Conservation (phyloP, 345 rosid genomes). For the Hibiscus syriacus region DNA sequence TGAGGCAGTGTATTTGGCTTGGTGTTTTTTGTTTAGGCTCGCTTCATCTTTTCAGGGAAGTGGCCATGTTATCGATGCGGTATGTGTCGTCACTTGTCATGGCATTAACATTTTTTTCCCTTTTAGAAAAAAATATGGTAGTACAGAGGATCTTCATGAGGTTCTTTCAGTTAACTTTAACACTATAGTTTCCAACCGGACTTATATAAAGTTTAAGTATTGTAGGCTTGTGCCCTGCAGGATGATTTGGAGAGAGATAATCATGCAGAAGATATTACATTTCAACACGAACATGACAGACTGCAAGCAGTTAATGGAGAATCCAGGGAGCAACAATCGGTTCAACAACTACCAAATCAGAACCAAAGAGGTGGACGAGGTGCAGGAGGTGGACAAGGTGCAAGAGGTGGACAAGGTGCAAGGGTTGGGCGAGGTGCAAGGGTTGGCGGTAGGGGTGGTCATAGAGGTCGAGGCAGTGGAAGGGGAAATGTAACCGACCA, state of each 20-base stretch:
- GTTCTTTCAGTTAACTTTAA: slow-evolving; percentile 20
- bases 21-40: neutral
- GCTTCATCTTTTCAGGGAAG: neutral
- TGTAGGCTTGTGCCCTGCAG: slow-evolving; percentile 20
- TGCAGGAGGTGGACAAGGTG: too few relatives aligned
- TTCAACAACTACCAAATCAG: neutral
- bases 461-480: slow-evolving; percentile 63
- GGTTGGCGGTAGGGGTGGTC: too few relatives aligned
- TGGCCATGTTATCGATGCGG: too few relatives aligned
- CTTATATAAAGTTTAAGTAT: neutral
- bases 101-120: too few relatives aligned
- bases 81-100: too few relatives aligned
- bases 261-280: slow-evolving; percentile 29
- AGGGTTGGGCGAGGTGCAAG: too few relatives aligned
- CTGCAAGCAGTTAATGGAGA: slow-evolving; percentile 38
- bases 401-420: too few relatives aligned
- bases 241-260: slow-evolving; percentile 39
- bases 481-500: slow-evolving; percentile 49
- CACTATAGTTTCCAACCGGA: too few relatives aligned
- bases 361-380: slow-evolving; percentile 36
- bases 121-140: too few relatives aligned
- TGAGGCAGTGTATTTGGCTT: neutral
- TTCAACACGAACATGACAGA: slow-evolving; percentile 31
- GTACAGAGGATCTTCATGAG: slow-evolving; percentile 33
- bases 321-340: slow-evolving; percentile 34